These are phyloP conservation scores for Neurospora sp. DNA, from an alignment of 495 filamentous ascomycete genomes.

Conservation along the genomic window DNA sequence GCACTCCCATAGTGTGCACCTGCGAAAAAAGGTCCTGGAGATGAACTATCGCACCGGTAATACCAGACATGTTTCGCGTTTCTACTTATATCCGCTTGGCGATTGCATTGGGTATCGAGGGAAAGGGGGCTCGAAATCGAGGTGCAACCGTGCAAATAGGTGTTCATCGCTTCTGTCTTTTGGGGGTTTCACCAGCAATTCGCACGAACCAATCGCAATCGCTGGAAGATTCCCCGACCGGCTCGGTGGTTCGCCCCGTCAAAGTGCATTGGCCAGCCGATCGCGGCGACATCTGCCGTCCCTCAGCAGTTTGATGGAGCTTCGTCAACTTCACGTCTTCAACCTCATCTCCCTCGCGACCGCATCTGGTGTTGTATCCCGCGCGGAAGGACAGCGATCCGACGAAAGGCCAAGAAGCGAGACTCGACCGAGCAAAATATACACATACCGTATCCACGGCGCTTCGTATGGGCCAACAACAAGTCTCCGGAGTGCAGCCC, in stretches of 20 bases:
- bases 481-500: neutral
- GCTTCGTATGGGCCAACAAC: neutral
- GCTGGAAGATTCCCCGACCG: neutral
- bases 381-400: neutral
- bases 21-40: neutral
- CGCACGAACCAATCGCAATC: neutral
- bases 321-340: neutral
- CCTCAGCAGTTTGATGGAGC: neutral
- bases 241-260: neutral
- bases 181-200: neutral
- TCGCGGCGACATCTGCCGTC: neutral
- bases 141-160: neutral
- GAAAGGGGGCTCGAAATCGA: neutral
- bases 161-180: neutral
- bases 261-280: neutral
- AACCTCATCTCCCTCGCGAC: neutral
- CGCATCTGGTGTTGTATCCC: neutral
- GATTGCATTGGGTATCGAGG: neutral
- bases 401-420: neutral
- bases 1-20: neutral
- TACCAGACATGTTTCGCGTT: neutral
- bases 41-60: neutral
- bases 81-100: neutral
- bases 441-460: neutral
- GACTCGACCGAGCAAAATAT: neutral